Evolutionary conservation across 768 basidiomycete genomes (phyloP).

Genomic region (Albatrellus ellisii): DNA sequence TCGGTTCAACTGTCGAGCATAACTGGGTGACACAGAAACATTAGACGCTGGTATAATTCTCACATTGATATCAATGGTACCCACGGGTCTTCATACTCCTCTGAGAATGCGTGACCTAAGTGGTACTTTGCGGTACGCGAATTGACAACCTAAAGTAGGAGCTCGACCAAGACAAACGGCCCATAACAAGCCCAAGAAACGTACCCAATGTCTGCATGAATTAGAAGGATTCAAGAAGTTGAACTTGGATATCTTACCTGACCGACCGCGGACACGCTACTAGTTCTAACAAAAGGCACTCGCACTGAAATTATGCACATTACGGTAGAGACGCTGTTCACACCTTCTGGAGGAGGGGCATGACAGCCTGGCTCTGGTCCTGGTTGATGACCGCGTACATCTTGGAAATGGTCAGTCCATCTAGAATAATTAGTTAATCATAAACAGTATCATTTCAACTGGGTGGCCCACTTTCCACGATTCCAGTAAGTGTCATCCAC

Average conservation of each 20-base stretch:
- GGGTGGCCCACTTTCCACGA: constrained; percentile 45
- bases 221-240: constrained; percentile 8
- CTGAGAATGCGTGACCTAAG: constrained; percentile 38
- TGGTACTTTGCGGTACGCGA: constrained; percentile 56
- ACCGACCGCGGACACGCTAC: constrained; percentile 62
- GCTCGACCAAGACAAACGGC: neutral
- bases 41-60: neutral
- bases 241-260: constrained; percentile 28
- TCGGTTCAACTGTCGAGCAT: constrained; percentile 40
- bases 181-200: constrained; percentile 2
- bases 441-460: neutral
- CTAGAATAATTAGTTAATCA: constrained; percentile 20
- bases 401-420: constrained; percentile 56
- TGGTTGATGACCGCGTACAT: constrained; percentile 35
- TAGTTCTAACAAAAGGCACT: constrained; percentile 29
- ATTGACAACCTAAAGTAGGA: constrained; percentile 35
- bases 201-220: constrained; percentile 47
- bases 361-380: constrained; percentile 54
- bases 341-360: constrained; percentile 52
- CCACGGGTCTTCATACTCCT: constrained; percentile 53
- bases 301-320: neutral
- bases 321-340: constrained; percentile 9
- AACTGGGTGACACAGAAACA: constrained; percentile 23
- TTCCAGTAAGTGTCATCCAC: constrained; percentile 65
- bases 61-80: too few species aligned